Base-by-base conservation (phyloP, 768 basidiomycete genomes). In the Hericium erinaceus region DNA sequence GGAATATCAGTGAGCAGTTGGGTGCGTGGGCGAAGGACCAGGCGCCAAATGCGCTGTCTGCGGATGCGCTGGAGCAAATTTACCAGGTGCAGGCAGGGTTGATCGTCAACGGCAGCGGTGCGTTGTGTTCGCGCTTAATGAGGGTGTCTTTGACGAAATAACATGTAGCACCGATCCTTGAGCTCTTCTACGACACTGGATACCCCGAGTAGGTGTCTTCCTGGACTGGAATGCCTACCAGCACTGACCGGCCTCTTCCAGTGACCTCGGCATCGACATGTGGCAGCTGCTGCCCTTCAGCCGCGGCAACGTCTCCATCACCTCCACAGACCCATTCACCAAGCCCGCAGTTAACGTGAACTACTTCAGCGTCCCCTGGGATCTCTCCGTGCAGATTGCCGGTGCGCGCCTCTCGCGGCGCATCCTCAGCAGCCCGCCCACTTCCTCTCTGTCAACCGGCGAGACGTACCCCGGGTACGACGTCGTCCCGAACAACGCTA, bases 231-330 rank as follows among this genome's bases (percentile, higher is more conserved):
- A n/a, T 7, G 44, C n/a, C 8, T 11, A 18, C 44, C 10, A 46
- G 20, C 44, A 46, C 44, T 46, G n/a, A 46, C 33, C 33, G 28
- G 33, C 8, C 33, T 10, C 33, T 9, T 46, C 44, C 11, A 46
- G 77, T 49, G 72, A 67, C 9, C 58, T 81, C n/a, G 80, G 80
- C 3, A 74, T 82, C 54, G 70, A 74, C 58, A 73, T 76, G 68
- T 83, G 81, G 80, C 74, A 74, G 56, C 72, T 83, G 15, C 72
- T 83, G 4, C 80, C 80, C 1, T 82, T 81, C 69, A 77, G 77
- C 66, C 68, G 80, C 22, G 81, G 81, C 9, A 73, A 64, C 18
- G 77, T 81, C 37, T 70, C 69, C 52, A 76, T 81, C 63, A 74
- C 68, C 7, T 76, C 73, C 39, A 71, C 69, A 5, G 65, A 80